A percentile compares a stretch with the other conserved stretches of the same genome.
Conservation (phyloP, 2,329 filamentous ascomycete genomes). For the Madurella mycetomatis region DNA sequence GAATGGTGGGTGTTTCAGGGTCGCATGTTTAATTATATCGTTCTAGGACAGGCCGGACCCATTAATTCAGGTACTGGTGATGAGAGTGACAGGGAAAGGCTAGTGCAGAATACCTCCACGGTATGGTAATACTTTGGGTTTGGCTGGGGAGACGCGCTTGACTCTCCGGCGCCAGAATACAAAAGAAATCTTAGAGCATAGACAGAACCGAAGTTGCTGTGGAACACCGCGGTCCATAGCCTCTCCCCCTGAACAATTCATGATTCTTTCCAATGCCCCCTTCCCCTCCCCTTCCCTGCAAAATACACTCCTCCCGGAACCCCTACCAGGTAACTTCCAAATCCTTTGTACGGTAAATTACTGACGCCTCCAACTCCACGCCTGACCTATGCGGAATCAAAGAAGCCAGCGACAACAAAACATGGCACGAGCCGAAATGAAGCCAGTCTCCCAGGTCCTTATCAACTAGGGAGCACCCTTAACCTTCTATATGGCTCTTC, state of each 20-base stretch:
- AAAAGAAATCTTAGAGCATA: conserved; percentile 23
- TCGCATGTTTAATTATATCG: conserved; percentile 28
- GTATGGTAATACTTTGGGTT: conserved; percentile 1
- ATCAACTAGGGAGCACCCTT: conserved; percentile 21
- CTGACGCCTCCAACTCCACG: conserved; percentile 43
- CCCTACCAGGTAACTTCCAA: conserved; percentile 11
- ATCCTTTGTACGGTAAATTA: conserved; percentile 31
- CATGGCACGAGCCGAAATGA: not conserved
- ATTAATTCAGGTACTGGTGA: not conserved
- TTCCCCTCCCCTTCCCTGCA: too few relatives aligned
- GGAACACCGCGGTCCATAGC: not conserved
- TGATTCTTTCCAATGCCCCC: conserved; percentile 13
- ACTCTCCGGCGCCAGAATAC: conserved; percentile 22
- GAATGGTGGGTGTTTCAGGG: conserved; percentile 16
- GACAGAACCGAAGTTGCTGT: not conserved
- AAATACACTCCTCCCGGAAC: conserved; percentile 24
- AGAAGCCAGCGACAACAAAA: conserved; percentile 26
- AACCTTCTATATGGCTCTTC: conserved; percentile 80
- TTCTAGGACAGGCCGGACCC: conserved; percentile 15
- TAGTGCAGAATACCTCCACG: conserved; percentile 6
- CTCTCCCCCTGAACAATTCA: not conserved
- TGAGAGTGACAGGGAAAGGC: conserved; percentile 11
- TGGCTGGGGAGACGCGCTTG: conserved; percentile 8
- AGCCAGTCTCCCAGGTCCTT: not conserved
- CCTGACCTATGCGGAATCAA: conserved; percentile 35